Percentiles rank a stretch among this genome's conserved stretches.
Evolutionary conservation across 371 early-diverging fungal species (phyloP).

Genomic region (Chytridiales sp.): DNA sequence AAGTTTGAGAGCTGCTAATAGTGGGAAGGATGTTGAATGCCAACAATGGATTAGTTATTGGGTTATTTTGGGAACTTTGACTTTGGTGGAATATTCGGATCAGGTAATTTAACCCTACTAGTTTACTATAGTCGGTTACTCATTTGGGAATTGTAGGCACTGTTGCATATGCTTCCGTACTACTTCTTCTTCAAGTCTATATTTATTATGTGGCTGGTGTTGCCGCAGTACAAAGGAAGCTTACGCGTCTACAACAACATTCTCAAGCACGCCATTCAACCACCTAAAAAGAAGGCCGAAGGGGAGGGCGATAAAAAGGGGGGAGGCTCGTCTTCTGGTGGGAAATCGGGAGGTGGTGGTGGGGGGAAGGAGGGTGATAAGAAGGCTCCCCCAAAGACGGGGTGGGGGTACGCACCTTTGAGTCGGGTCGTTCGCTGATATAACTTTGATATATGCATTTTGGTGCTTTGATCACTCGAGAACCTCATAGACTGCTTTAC

Average conservation of each 20-base stretch:
- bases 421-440: slow-evolving; percentile 9
- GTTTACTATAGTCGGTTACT: background rate
- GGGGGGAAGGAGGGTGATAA: background rate
- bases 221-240: slow-evolving; percentile 2
- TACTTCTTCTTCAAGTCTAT: slow-evolving; percentile 8
- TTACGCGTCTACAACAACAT: background rate
- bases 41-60: slow-evolving; percentile 11
- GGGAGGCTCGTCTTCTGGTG: too few relatives aligned
- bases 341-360: background rate
- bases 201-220: slow-evolving; percentile 3
- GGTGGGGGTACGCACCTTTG: slow-evolving; percentile 1
- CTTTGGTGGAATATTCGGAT: slow-evolving; percentile 5
- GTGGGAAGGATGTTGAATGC: slow-evolving; percentile 1
- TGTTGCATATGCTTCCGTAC: slow-evolving; percentile 7
- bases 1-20: slow-evolving; percentile 9
- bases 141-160: background rate
- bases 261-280: background rate
- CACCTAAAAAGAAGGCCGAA: background rate
- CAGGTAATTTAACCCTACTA: background rate
- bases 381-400: background rate
- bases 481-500: background rate
- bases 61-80: slow-evolving; percentile 1
- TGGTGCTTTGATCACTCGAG: background rate
- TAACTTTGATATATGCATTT: too few relatives aligned
- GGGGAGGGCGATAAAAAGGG: background rate